phyloP scores from a whole-genome alignment of 139 green algal species.

The Penium margaritaceum region DNA sequence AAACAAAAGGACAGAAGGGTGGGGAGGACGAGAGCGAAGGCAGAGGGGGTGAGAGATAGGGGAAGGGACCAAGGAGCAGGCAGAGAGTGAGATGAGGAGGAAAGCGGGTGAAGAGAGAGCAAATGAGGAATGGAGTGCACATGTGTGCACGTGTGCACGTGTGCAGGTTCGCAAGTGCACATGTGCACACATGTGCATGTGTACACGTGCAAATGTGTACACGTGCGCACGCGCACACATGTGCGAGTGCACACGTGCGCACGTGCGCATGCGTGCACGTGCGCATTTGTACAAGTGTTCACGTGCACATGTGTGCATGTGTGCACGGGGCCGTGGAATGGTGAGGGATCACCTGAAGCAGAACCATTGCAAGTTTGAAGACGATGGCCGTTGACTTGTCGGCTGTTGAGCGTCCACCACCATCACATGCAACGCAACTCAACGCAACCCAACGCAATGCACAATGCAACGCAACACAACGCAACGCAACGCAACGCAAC shows the following conservation, averaged over 20 bases:
- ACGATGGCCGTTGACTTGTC: slow-evolving; percentile 36
- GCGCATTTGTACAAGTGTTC: too few relatives aligned
- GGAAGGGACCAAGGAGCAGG: too few relatives aligned
- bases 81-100: too few relatives aligned
- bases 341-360: slow-evolving; percentile 39
- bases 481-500: too few relatives aligned
- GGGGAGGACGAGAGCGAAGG: background rate
- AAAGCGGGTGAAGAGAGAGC: background rate
- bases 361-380: slow-evolving; percentile 39
- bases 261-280: background rate
- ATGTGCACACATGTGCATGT: background rate
- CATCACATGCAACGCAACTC: too few relatives aligned
- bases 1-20: background rate
- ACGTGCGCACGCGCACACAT: background rate
- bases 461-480: too few relatives aligned
- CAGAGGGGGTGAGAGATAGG: background rate
- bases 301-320: background rate
- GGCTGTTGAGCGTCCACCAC: too few relatives aligned
- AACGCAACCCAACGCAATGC: too few relatives aligned
- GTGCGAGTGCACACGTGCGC: too few relatives aligned
- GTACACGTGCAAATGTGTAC: too few relatives aligned
- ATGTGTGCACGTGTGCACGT: background rate
- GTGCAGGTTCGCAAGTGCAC: background rate
- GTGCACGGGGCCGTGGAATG: background rate
- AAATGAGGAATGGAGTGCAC: background rate